phyloP scores from a whole-genome alignment of 2,329 filamentous ascomycete species.

The Ceratocystis harringtonii region DNA sequence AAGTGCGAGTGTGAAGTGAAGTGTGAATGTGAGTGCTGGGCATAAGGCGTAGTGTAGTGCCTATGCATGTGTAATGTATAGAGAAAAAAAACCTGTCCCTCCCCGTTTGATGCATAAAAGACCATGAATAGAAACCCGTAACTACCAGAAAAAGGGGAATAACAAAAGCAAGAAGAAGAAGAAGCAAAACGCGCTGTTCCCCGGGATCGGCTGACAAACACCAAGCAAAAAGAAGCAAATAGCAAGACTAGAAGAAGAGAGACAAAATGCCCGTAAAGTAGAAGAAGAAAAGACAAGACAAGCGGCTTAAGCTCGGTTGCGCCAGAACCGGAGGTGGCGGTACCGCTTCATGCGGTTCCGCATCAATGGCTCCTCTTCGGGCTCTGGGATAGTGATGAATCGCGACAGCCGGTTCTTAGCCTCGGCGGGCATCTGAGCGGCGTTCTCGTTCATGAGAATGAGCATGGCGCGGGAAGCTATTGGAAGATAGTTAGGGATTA shows the following conservation, averaged over 20 bases:
- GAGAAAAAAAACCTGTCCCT: neutral
- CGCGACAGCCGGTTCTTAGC: slow-evolving; percentile 19
- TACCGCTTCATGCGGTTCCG: slow-evolving; percentile 15
- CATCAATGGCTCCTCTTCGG: slow-evolving; percentile 6
- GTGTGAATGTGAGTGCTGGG: too few relatives aligned
- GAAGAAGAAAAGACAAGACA: neutral
- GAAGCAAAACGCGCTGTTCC: neutral
- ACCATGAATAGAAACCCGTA: neutral
- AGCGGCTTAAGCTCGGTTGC: slow-evolving; percentile 10
- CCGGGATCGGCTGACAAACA: neutral
- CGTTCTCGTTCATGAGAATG: slow-evolving; percentile 20
- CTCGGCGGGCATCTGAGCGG: slow-evolving; percentile 20
- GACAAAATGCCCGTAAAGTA: neutral
- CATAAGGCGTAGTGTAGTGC: neutral
- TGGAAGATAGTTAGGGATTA: neutral
- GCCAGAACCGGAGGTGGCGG: slow-evolving; percentile 20
- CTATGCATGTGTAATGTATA: neutral
- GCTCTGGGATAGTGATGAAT: slow-evolving; percentile 18
- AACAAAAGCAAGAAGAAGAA: neutral
- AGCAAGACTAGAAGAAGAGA: neutral
- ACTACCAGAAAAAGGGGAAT: neutral
- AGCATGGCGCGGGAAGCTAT: slow-evolving; percentile 20
- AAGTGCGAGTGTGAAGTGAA: neutral
- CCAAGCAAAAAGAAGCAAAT: neutral
- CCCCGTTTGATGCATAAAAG: slow-evolving; percentile 6